Evolutionary conservation across 148 eudicot genomes (phyloP), one percentile per base, ranked within the genome.

Genomic region (Amaranthus palmeri): DNA sequence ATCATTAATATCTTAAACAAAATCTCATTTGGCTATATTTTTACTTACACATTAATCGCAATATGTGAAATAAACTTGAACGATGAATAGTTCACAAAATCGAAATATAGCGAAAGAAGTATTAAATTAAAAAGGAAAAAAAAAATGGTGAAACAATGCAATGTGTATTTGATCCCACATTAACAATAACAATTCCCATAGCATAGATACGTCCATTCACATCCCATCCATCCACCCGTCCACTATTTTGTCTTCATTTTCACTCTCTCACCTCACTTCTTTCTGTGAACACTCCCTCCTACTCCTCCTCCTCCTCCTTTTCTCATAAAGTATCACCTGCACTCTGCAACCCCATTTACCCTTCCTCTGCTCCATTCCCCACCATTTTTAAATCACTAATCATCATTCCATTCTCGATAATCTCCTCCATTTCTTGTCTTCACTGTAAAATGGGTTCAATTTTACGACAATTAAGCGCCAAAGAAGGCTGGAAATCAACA

Each of bases 391-490:
- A 25, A 25, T 52, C 51, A 4, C 61, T 53, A 48, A 65, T 61
- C 46, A 25, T 53, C 64, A 4, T 40, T 64, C 42, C 44, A 41
- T 48, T 18, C 69, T 56, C 25, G 9, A 72, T 15, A 44, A 41
- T 25, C 70, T 42, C 71, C 15, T n/a, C 10, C 71, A 3, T 9
- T 65, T 44, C 60, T 66, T 25, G 36, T 12, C 10, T 74, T 58
- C 66, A 48, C 17, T 67, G 6, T 61, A 36, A 79, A 74, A 86
- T 90, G 96, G 89, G 84, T 12, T 81, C 93, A 73, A 76, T 90
- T 66, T 25, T 92, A 54, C 84, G 98, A 82, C 98, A 92, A 74
- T 76, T 92, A 10, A 92, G 98, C 50, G 74, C 72, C 53, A 87
- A 81, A 72, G 91, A 83, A 68, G 84, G 79, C 0, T 82, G 88